Base-by-base conservation (phyloP, 257 asterid genomes). In the Fraxinus excelsior region DNA sequence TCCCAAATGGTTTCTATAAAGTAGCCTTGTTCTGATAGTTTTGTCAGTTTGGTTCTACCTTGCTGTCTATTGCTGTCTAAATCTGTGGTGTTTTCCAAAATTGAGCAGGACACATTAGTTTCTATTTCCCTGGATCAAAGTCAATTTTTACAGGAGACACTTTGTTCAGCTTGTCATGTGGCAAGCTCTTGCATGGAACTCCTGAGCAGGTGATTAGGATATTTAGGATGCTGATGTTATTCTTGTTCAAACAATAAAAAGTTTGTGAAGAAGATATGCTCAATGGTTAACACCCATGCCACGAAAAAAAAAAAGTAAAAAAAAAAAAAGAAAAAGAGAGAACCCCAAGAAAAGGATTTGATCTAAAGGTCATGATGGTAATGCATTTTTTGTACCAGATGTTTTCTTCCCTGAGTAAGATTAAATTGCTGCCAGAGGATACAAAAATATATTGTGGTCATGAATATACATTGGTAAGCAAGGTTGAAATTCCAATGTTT, bases 121-220 rank as follows among this genome's bases (percentile, higher is more conserved):
- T 95, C 89, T 89, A 93, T 84, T 91, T 95, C 83, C 97, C 98
- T 5, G 85, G 97, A 49, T 90, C 96, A 31, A 92, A 89, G 83
- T 87, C 97, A 69, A 82, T 95, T 80, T 95, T 95, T 87, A 90
- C 98, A 0, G 98, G 98, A 74, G 97, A 95, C 86, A 93, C 99
- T 70, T 82, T 95, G 80, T 93, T 95, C 89, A 95, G 99, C 82
- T 89, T 95, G 79, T 93, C 99, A 42, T 95, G 99, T 81, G 99
- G 99, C 60, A 91, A 91, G 86, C 96, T 89, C 78, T 93, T 91
- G 62, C 97, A 95, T 83, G 99, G 98, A 87, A 93, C 97, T 77
- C 94, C 98, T 3, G 81, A 89, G 79, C 92, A 93, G 97, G 99
- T 95, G 80, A 81, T 34, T 35, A 10, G 67, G 29, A 21, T 60